phyloP scores from a whole-genome alignment of 1,284 basidiomycete genomes.

The Puccinia sorghi region DNA sequence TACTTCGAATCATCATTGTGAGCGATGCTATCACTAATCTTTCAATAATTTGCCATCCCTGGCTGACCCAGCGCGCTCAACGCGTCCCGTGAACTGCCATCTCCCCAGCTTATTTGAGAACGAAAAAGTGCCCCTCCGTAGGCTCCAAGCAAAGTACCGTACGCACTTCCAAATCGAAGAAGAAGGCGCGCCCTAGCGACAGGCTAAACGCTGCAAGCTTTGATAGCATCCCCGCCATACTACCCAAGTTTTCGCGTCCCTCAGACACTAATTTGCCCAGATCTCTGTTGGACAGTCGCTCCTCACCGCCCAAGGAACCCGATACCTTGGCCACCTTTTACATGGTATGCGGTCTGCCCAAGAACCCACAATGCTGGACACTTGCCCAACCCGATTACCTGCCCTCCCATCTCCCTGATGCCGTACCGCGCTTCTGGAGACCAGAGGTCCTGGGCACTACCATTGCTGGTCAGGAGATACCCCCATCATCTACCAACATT shows the following conservation, averaged over 20 bases:
- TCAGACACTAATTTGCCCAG: background rate
- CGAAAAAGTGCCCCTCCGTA: background rate
- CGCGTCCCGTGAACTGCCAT: too few relatives aligned
- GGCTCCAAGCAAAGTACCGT: constrained; percentile 6
- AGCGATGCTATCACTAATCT: too few relatives aligned
- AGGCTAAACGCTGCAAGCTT: background rate
- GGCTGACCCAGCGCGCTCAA: too few relatives aligned
- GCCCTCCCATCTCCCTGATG: constrained; percentile 82
- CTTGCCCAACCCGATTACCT: constrained; percentile 81
- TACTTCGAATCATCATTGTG: too few relatives aligned
- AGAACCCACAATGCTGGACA: constrained; percentile 69
- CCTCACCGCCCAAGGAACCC: background rate
- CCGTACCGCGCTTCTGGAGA: constrained; percentile 88
- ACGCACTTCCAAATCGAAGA: background rate
- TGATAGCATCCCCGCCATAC: background rate
- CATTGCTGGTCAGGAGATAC: constrained; percentile 60
- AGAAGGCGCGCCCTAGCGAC: background rate
- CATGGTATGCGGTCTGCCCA: constrained; percentile 62
- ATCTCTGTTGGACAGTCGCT: background rate
- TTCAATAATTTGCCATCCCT: too few relatives aligned
- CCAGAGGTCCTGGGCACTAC: constrained; percentile 89
- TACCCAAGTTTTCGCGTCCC: background rate
- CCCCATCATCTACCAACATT: constrained; percentile 53
- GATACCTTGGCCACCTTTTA: constrained; percentile 61
- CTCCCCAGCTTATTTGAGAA: background rate